phyloP scores from a whole-genome alignment of 2,329 filamentous ascomycete species.

The Aspergillus niger region DNA sequence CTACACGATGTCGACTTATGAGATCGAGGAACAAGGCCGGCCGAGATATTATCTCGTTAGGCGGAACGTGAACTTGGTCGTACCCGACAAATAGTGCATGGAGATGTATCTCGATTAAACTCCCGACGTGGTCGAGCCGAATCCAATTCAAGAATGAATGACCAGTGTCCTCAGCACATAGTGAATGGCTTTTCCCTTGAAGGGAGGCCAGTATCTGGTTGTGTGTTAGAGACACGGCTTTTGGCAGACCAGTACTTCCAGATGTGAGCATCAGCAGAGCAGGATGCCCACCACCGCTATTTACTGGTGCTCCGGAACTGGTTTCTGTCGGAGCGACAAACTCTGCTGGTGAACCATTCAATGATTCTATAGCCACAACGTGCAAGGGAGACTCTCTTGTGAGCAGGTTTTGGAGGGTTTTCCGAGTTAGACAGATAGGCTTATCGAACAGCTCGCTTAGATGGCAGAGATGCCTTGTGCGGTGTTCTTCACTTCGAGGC shows the following conservation, averaged over 20 bases:
- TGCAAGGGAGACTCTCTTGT: not conserved
- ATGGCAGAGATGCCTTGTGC: conserved; percentile 33
- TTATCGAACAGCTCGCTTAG: conserved; percentile 21
- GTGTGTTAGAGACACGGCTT: conserved; percentile 52
- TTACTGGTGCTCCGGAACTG: not conserved
- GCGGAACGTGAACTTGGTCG: conserved; percentile 25
- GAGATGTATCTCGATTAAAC: conserved; percentile 55
- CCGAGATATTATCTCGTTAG: conserved; percentile 22
- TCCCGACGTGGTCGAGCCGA: conserved; percentile 57
- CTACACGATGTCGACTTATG: conserved; percentile 39
- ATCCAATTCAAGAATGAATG: conserved; percentile 52
- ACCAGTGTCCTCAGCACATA: not conserved
- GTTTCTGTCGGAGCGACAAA: not conserved
- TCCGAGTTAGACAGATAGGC: conserved; percentile 13
- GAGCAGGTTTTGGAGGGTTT: not conserved
- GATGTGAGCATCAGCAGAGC: conserved; percentile 56
- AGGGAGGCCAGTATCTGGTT: conserved; percentile 47
- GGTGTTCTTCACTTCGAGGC: conserved; percentile 27
- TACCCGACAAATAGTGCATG: conserved; percentile 40
- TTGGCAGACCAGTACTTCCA: conserved; percentile 54
- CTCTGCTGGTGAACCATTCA: not conserved
- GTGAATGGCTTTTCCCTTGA: conserved; percentile 40
- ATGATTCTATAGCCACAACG: not conserved
- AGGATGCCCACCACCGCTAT: not conserved
- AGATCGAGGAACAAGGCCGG: conserved; percentile 47